Percentiles rank a stretch among this genome's conserved stretches.
Evolutionary conservation across 768 basidiomycete genomes (phyloP).

Genomic region (Russula griseocarnosa): DNA sequence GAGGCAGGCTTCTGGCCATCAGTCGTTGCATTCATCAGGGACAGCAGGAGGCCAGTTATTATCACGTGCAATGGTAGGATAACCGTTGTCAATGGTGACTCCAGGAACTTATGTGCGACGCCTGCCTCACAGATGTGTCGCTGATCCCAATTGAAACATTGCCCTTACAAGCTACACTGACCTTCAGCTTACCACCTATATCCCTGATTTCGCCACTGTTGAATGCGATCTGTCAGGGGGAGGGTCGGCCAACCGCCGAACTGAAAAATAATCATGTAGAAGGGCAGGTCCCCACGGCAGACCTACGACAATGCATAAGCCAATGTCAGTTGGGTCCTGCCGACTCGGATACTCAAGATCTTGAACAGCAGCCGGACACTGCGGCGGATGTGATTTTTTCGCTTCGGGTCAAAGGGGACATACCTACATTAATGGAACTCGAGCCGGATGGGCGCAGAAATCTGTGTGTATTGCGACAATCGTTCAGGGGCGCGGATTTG

Average conservation of each 20-base stretch:
- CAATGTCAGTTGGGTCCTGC: conserved; percentile 26
- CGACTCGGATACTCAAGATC: neutral
- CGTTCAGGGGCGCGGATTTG: conserved; percentile 20
- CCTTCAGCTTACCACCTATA: conserved; percentile 45
- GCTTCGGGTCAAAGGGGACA: conserved; percentile 16
- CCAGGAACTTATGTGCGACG: conserved; percentile 19
- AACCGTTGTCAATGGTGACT: conserved; percentile 3
- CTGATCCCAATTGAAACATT: conserved; percentile 70
- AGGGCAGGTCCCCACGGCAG: conserved; percentile 7
- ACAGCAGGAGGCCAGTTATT: conserved; percentile 83
- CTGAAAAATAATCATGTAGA: conserved; percentile 1
- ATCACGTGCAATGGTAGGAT: conserved; percentile 90
- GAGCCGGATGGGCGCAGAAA: conserved; percentile 13
- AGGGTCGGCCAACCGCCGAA: conserved; percentile 19
- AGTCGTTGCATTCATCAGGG: conserved; percentile 73
- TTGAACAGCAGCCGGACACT: conserved; percentile 3
- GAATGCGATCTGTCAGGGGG: conserved; percentile 25
- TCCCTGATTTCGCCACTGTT: conserved; percentile 30
- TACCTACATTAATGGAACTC: neutral
- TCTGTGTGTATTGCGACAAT: conserved; percentile 12
- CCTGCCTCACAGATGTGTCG: conserved; percentile 51
- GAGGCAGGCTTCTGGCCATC: conserved; percentile 85
- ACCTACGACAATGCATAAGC: conserved; percentile 25
- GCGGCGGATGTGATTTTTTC: conserved; percentile 13
- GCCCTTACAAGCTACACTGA: conserved; percentile 68